Conservation (phyloP, 2,329 filamentous ascomycete species). For the Acarospora socialis region DNA sequence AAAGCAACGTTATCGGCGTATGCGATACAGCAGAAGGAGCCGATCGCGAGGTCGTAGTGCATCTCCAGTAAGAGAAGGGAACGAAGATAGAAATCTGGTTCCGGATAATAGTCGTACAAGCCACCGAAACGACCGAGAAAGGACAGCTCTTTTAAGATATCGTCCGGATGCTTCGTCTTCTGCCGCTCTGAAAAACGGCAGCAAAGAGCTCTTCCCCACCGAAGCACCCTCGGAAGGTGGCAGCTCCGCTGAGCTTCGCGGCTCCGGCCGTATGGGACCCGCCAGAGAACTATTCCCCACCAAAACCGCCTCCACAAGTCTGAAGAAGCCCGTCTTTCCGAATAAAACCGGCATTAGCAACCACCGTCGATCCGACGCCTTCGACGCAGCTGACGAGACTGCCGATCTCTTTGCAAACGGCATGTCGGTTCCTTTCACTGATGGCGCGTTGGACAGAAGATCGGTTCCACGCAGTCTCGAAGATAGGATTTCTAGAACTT, state of each 20-base stretch:
- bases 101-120: conserved; percentile 26
- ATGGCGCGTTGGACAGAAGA: conserved; percentile 21
- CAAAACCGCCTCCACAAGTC: conserved; percentile 27
- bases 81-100: no score
- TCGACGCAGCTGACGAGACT: conserved; percentile 41
- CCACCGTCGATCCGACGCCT: conserved; percentile 35
- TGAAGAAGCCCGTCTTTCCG: conserved; percentile 47
- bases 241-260: conserved; percentile 22
- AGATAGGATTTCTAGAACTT: conserved; percentile 5
- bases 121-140: conserved; percentile 24
- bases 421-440: conserved; percentile 36
- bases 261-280: conserved; percentile 28
- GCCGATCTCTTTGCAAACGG: conserved; percentile 36
- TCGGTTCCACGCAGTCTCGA: conserved; percentile 2
- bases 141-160: conserved; percentile 27
- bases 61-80: conserved; percentile 41
- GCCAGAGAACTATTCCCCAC: conserved; percentile 33
- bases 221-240: conserved; percentile 14
- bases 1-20: conserved; percentile 11
- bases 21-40: conserved; percentile 16
- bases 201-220: conserved; percentile 47
- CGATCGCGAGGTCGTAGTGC: conserved; percentile 45
- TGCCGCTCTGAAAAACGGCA: conserved; percentile 20
- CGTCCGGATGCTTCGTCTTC: conserved; percentile 24
- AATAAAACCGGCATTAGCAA: conserved; percentile 27